phyloP scores from a whole-genome alignment of 2,329 filamentous ascomycete species.

The Fusarium redolens region DNA sequence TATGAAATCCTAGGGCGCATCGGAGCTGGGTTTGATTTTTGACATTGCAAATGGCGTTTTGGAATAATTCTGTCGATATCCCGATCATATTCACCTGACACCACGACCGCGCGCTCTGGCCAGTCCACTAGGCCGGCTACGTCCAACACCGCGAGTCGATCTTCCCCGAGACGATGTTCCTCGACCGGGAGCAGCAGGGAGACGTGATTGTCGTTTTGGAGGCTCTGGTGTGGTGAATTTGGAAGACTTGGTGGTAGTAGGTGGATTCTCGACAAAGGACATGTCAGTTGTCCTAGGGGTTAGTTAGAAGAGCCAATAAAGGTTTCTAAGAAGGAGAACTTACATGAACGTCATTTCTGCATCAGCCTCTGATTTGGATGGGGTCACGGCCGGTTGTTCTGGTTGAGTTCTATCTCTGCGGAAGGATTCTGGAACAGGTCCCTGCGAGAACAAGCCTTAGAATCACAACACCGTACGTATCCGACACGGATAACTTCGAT shows the following conservation, averaged over 20 bases:
- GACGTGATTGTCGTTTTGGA: slow-evolving; percentile 56
- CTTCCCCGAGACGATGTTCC: slow-evolving; percentile 51
- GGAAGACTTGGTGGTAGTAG: slow-evolving; percentile 63
- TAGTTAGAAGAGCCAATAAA: slow-evolving; percentile 28
- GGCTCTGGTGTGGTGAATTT: slow-evolving; percentile 58
- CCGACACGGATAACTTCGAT: neutral
- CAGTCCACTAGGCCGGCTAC: slow-evolving; percentile 59
- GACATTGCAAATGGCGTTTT: slow-evolving; percentile 31
- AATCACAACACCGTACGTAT: neutral
- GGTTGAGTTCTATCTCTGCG: slow-evolving; percentile 71
- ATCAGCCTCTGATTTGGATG: slow-evolving; percentile 55
- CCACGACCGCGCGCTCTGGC: slow-evolving; percentile 60
- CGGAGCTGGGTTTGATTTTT: slow-evolving; percentile 19
- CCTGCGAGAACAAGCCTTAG: slow-evolving; percentile 59
- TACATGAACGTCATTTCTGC: slow-evolving; percentile 87
- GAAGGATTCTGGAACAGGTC: slow-evolving; percentile 87
- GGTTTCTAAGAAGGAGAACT: slow-evolving; percentile 47
- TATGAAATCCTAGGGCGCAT: slow-evolving; percentile 7
- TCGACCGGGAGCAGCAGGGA: slow-evolving; percentile 56
- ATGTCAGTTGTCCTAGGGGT: slow-evolving; percentile 83
- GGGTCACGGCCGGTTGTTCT: slow-evolving; percentile 51
- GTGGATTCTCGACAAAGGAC: slow-evolving; percentile 88
- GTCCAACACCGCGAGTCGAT: slow-evolving; percentile 41
- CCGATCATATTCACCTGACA: slow-evolving; percentile 52
- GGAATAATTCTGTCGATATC: slow-evolving; percentile 16